Percentiles rank a stretch among this genome's conserved stretches.
phyloP scores from a whole-genome alignment of 2,329 filamentous ascomycete genomes.

The Colletotrichum paranaense region DNA sequence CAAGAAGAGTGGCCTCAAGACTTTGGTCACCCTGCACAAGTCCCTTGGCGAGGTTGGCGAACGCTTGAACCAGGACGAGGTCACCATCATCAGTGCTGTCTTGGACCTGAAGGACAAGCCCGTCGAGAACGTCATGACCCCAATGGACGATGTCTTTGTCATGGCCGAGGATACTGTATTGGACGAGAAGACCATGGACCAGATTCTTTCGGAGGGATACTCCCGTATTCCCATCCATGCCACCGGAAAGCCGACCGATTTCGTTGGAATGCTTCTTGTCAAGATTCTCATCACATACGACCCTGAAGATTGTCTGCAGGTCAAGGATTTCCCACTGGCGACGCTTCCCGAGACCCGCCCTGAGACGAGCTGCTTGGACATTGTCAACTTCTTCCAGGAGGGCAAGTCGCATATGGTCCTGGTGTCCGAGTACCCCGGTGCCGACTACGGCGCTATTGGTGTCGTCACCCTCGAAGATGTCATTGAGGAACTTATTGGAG shows the following conservation, averaged over 20 bases:
- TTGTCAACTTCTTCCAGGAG: conserved; percentile 99
- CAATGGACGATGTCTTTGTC: conserved; percentile 96
- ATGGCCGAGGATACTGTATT: conserved; percentile 95
- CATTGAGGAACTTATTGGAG: conserved; percentile 97
- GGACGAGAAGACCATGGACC: conserved; percentile 94
- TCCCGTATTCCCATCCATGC: conserved; percentile 96
- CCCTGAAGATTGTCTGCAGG: conserved; percentile 88
- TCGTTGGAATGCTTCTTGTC: conserved; percentile 96
- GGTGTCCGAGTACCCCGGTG: conserved; percentile 90
- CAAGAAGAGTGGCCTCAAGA: conserved; percentile 98
- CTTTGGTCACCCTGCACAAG: conserved; percentile 93
- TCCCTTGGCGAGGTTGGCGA: conserved; percentile 88
- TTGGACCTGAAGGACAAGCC: conserved; percentile 96
- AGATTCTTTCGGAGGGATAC: conserved; percentile 92
- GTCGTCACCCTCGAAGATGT: conserved; percentile 98
- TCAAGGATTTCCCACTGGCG: conserved; percentile 91
- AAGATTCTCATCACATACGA: conserved; percentile 99
- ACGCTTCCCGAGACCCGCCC: conserved; percentile 95
- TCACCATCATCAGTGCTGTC: conserved; percentile 98
- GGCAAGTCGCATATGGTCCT: conserved; percentile 99
- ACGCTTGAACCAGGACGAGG: conserved; percentile 94
- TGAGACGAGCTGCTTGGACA: conserved; percentile 96
- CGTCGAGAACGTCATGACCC: conserved; percentile 97
- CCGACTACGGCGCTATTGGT: conserved; percentile 88
- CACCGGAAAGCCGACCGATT: conserved; percentile 84